These are phyloP conservation scores for Metarhizium brunneum DNA, from an alignment of 2,329 filamentous ascomycete species.

Conservation along the genomic window DNA sequence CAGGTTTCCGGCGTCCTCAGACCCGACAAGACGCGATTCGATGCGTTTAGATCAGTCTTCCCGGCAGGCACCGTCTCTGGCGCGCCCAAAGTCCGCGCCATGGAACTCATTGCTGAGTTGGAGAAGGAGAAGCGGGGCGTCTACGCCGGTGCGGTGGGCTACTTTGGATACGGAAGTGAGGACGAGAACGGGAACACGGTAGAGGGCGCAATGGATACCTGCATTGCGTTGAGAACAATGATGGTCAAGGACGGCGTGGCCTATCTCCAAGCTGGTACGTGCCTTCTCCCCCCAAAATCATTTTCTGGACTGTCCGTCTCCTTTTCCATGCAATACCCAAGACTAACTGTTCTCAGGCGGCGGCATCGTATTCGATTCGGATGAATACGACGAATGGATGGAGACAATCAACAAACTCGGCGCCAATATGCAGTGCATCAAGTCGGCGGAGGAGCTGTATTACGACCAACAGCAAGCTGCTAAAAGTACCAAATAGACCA, in stretches of 20 bases:
- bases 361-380: slow-evolving; percentile 90
- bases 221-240: slow-evolving; percentile 81
- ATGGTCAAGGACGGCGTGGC: slow-evolving; percentile 82
- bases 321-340: background rate
- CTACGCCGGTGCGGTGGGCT: slow-evolving; percentile 92
- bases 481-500: background rate
- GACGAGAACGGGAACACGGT: slow-evolving; percentile 50
- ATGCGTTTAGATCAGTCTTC: slow-evolving; percentile 94
- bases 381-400: slow-evolving; percentile 87
- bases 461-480: slow-evolving; percentile 22
- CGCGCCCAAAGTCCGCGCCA: slow-evolving; percentile 89
- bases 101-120: slow-evolving; percentile 93
- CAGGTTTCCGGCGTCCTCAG: slow-evolving; percentile 90
- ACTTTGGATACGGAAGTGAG: slow-evolving; percentile 80
- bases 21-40: slow-evolving; percentile 77
- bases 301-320: background rate
- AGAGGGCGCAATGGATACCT: slow-evolving; percentile 88
- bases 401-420: slow-evolving; percentile 91
- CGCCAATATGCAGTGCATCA: slow-evolving; percentile 83
- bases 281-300: background rate
- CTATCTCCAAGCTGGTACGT: slow-evolving; percentile 71
- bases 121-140: slow-evolving; percentile 91
- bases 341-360: slow-evolving; percentile 42
- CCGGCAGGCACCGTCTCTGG: slow-evolving; percentile 93
- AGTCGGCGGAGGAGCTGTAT: slow-evolving; percentile 66